Conservation (phyloP, 2,329 filamentous ascomycete species). For the Fusarium succisae region DNA sequence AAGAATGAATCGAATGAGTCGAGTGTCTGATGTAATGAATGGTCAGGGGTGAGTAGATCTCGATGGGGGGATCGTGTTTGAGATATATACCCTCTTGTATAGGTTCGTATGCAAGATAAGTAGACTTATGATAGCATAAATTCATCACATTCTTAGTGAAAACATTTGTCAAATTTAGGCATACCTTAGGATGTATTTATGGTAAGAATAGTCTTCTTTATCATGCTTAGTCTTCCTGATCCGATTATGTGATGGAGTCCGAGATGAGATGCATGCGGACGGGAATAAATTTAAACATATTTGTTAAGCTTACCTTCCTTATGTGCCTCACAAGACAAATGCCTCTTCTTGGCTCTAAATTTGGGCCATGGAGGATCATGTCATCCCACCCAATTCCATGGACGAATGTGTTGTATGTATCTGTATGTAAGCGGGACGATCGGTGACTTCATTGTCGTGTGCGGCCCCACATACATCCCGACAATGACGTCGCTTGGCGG, state of each 20-base stretch:
- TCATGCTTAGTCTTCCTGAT: neutral
- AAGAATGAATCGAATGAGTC: constrained; percentile 15
- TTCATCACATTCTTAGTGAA: neutral
- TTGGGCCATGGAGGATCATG: neutral
- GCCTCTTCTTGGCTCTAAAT: constrained; percentile 18
- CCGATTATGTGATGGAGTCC: neutral
- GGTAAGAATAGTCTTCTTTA: neutral
- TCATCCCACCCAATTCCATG: neutral
- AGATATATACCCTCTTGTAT: neutral
- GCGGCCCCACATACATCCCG: constrained; percentile 9
- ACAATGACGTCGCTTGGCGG: constrained; percentile 27
- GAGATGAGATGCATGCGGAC: neutral
- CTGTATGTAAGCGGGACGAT: constrained; percentile 16
- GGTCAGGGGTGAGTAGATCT: neutral
- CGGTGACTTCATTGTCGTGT: constrained; percentile 29
- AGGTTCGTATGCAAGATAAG: neutral
- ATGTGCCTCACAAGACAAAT: neutral
- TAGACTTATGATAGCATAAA: neutral
- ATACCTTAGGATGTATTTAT: neutral
- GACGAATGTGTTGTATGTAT: neutral
- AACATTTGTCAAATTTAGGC: neutral
- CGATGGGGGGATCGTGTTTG: neutral
- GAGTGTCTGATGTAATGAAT: constrained; percentile 20
- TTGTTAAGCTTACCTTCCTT: constrained; percentile 9
- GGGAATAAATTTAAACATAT: constrained; percentile 10